Evolutionary conservation across 768 basidiomycete species (phyloP).

Genomic region (Pisolithus orientalis): DNA sequence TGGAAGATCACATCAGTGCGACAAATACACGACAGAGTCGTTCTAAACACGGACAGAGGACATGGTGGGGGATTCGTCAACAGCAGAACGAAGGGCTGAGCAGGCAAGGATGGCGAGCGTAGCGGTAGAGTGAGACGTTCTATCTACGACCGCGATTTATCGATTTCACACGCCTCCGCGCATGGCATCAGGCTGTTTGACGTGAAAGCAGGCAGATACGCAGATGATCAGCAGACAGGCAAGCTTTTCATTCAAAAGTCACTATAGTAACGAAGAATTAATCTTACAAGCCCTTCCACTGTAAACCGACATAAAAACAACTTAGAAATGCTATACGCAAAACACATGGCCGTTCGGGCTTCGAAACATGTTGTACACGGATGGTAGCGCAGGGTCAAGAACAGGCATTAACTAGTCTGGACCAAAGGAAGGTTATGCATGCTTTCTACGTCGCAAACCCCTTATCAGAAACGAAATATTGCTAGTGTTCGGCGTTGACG

Average conservation of each 20-base stretch:
- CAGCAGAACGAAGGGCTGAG: not conserved
- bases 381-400: not conserved
- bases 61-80: constrained; percentile 34
- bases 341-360: constrained; percentile 4
- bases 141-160: constrained; percentile 27
- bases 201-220: too few relatives aligned
- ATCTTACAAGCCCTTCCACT: not conserved
- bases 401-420: constrained; percentile 10
- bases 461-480: too few relatives aligned
- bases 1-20: constrained; percentile 13
- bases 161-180: constrained; percentile 60
- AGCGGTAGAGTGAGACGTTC: constrained; percentile 14
- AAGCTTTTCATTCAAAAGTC: not conserved
- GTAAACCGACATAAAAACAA: constrained; percentile 3
- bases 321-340: constrained; percentile 19
- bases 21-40: not conserved
- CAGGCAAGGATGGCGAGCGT: constrained; percentile 6
- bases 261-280: not conserved
- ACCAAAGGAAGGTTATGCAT: constrained; percentile 31
- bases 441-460: constrained; percentile 26
- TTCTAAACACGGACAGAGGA: constrained; percentile 38
- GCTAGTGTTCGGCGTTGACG: constrained; percentile 12
- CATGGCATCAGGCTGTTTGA: not conserved
- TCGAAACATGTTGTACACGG: constrained; percentile 5
- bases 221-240: not conserved